Conservation (phyloP, 106 monocot genomes). For the Dioscorea zingiberensis region DNA sequence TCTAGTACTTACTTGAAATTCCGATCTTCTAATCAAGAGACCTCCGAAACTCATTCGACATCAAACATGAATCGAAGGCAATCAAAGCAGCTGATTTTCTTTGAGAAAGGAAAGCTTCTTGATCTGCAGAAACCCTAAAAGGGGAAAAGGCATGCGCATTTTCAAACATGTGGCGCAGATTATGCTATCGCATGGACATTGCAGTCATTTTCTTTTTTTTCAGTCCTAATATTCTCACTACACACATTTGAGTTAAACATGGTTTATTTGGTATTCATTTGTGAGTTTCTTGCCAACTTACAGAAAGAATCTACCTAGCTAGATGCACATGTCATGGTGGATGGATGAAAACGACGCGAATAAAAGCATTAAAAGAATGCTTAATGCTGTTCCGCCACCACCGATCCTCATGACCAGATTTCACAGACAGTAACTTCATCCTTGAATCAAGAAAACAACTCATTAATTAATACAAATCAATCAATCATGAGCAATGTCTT, state of each 20-base stretch:
- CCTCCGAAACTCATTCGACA: too few species aligned
- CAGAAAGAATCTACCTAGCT: background rate
- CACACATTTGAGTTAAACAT: too few species aligned
- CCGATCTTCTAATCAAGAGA: too few species aligned
- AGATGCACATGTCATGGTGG: background rate
- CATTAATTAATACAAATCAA: too few species aligned
- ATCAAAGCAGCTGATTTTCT: too few species aligned
- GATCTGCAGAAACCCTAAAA: conserved; percentile 23
- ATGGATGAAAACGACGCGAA: background rate
- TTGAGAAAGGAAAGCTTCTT: conserved; percentile 34
- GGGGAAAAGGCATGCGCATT: conserved; percentile 9
- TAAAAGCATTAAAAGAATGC: background rate
- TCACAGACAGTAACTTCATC: too few species aligned
- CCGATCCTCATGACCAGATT: too few species aligned
- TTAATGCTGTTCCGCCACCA: background rate
- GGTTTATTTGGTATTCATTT: background rate
- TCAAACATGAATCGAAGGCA: too few species aligned
- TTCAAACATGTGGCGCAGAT: conserved; percentile 19
- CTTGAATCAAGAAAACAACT: too few species aligned
- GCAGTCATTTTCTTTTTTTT: conserved; percentile 2
- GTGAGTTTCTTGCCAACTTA: background rate
- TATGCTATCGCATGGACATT: conserved; percentile 8
- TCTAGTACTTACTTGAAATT: too few species aligned
- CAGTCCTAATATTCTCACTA: background rate
- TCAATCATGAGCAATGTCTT: too few species aligned